phyloP scores from a whole-genome alignment of 345 rosid genomes.

The Sisymbrium irio region DNA sequence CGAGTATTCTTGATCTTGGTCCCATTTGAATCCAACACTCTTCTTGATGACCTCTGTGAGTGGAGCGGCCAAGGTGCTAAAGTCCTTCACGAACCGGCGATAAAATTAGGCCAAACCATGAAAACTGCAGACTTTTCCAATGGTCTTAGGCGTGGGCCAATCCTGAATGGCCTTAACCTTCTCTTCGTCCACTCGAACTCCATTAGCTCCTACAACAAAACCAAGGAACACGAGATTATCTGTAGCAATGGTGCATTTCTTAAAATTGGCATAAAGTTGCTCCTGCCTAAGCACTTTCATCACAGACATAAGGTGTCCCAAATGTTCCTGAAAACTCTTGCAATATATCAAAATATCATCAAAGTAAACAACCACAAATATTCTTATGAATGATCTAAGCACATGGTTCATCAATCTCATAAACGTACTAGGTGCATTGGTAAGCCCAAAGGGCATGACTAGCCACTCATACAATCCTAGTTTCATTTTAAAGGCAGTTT shows the following conservation, averaged over 20 bases:
- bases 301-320: not conserved
- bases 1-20: too few species aligned
- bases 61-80: not conserved
- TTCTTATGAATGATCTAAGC: too few species aligned
- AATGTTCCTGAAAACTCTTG: not conserved
- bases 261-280: not conserved
- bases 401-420: too few species aligned
- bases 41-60: not conserved
- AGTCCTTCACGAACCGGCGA: not conserved
- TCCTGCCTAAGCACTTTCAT: not conserved
- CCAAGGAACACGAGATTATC: not conserved
- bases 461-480: not conserved
- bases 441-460: too few species aligned
- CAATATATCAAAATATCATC: not conserved
- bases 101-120: not conserved
- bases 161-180: not conserved
- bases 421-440: too few species aligned
- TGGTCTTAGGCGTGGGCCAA: not conserved
- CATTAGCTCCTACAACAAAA: not conserved
- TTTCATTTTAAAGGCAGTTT: too few species aligned
- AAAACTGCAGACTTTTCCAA: not conserved
- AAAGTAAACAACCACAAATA: not conserved
- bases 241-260: too few species aligned
- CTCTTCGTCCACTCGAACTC: not conserved
- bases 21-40: too few species aligned